Evolutionary conservation across 352 stramenopile species (phyloP).

Genomic region (Globisporangium viniferum): DNA sequence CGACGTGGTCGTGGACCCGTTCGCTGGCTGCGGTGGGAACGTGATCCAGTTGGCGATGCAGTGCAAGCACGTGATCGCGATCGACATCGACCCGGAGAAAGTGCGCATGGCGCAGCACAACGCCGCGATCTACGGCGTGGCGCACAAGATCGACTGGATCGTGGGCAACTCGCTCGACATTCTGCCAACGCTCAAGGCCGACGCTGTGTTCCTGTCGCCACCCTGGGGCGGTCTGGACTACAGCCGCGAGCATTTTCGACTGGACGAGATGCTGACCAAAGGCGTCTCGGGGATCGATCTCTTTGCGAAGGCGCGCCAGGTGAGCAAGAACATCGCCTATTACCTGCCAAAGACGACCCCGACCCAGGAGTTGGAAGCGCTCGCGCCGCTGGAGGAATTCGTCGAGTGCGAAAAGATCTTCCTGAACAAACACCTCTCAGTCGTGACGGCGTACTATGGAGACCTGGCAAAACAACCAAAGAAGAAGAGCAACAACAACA

Average conservation of each 20-base stretch:
- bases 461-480: slow-evolving; percentile 25
- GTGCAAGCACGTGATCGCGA: slow-evolving; percentile 89
- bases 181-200: slow-evolving; percentile 65
- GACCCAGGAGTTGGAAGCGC: slow-evolving; percentile 39
- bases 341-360: slow-evolving; percentile 78
- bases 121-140: slow-evolving; percentile 88
- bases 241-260: slow-evolving; percentile 51
- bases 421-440: slow-evolving; percentile 77
- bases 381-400: slow-evolving; percentile 36
- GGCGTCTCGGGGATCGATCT: slow-evolving; percentile 54
- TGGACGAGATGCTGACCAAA: slow-evolving; percentile 69
- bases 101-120: slow-evolving; percentile 91
- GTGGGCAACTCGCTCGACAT: slow-evolving; percentile 84
- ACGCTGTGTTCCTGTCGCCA: slow-evolving; percentile 90
- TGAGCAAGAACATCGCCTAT: slow-evolving; percentile 79
- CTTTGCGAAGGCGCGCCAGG: slow-evolving; percentile 52
- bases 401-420: slow-evolving; percentile 81
- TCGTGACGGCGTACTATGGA: slow-evolving; percentile 83
- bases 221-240: slow-evolving; percentile 87
- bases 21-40: slow-evolving; percentile 92
- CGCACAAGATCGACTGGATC: slow-evolving; percentile 90
- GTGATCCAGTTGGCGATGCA: slow-evolving; percentile 90
- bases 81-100: slow-evolving; percentile 89
- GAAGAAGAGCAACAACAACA: no score
- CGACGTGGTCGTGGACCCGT: slow-evolving; percentile 89